Conservation (phyloP, 106 monocot genomes). For the Triglochin maritima region DNA sequence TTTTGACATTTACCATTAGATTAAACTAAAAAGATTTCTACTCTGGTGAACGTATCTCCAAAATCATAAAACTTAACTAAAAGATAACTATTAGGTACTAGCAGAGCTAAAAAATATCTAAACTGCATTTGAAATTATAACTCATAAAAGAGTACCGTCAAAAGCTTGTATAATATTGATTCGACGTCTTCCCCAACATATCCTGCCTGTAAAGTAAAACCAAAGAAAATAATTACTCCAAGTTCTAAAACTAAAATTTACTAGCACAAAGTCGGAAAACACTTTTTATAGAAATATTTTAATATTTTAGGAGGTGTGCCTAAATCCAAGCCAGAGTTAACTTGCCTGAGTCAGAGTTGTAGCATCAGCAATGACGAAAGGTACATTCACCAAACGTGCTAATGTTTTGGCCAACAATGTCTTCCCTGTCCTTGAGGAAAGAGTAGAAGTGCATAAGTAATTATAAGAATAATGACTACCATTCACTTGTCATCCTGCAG, state of each 20-base stretch:
- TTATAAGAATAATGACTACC: background rate
- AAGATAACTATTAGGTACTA: too few species aligned
- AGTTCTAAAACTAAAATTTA: background rate
- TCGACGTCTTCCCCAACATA: slow-evolving; percentile 92
- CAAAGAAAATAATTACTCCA: background rate
- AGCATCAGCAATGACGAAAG: slow-evolving; percentile 89
- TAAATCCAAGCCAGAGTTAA: background rate
- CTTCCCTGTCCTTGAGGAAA: slow-evolving; percentile 74
- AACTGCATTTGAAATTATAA: too few species aligned
- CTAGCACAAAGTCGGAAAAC: too few species aligned
- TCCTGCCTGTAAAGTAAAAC: slow-evolving; percentile 45
- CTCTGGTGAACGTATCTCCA: too few species aligned
- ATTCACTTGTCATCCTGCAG: background rate
- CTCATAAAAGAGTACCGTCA: slow-evolving; percentile 29
- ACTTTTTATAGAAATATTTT: too few species aligned
- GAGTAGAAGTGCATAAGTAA: slow-evolving; percentile 30
- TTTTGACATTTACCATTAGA: too few species aligned
- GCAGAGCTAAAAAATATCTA: too few species aligned
- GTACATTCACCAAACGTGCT: slow-evolving; percentile 75
- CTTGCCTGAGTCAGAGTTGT: slow-evolving; percentile 75
- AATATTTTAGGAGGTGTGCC: too few species aligned
- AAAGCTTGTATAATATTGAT: slow-evolving; percentile 74
- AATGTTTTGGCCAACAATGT: slow-evolving; percentile 77
- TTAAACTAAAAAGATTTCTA: too few species aligned
- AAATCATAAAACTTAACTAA: too few species aligned